Percentiles rank a stretch among this genome's conserved stretches.
Evolutionary conservation across 495 filamentous ascomycete species (phyloP).

Genomic region (Hypoxylon lenormandii): DNA sequence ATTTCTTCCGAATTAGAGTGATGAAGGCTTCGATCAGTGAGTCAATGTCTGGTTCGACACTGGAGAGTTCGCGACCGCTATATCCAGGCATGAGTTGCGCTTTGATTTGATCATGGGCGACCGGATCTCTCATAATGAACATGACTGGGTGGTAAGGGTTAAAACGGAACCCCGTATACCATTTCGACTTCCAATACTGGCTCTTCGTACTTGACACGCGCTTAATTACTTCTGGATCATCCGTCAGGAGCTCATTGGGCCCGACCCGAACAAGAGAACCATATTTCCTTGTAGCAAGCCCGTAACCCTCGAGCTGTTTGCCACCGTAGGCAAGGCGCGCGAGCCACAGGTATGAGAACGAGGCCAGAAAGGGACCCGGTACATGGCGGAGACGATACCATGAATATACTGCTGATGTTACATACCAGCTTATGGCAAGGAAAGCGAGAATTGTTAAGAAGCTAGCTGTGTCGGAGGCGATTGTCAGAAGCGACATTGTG

Average conservation of each 20-base stretch:
- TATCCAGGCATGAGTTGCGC: slow-evolving; percentile 50
- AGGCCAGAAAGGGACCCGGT: slow-evolving; percentile 41
- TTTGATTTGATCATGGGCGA: not conserved
- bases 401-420: slow-evolving; percentile 30
- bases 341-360: slow-evolving; percentile 41
- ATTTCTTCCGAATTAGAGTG: slow-evolving; percentile 52
- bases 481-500: slow-evolving; percentile 5
- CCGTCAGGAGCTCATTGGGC: slow-evolving; percentile 46
- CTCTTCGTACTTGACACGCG: slow-evolving; percentile 56
- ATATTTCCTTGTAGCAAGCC: slow-evolving; percentile 30
- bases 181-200: slow-evolving; percentile 47
- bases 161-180: slow-evolving; percentile 57
- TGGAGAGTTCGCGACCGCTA: slow-evolving; percentile 60
- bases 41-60: slow-evolving; percentile 60
- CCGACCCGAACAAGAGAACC: slow-evolving; percentile 47
- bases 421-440: slow-evolving; percentile 14
- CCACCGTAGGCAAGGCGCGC: slow-evolving; percentile 28
- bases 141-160: slow-evolving; percentile 57
- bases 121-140: slow-evolving; percentile 45
- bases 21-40: slow-evolving; percentile 53
- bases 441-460: not conserved
- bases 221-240: not conserved
- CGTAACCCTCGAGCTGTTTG: slow-evolving; percentile 27
- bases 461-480: not conserved
- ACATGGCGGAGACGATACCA: slow-evolving; percentile 51